Percentiles rank a stretch among this genome's conserved stretches.
Evolutionary conservation across 2,329 filamentous ascomycete species (phyloP).

Genomic region (Furcasterigmium sp.): DNA sequence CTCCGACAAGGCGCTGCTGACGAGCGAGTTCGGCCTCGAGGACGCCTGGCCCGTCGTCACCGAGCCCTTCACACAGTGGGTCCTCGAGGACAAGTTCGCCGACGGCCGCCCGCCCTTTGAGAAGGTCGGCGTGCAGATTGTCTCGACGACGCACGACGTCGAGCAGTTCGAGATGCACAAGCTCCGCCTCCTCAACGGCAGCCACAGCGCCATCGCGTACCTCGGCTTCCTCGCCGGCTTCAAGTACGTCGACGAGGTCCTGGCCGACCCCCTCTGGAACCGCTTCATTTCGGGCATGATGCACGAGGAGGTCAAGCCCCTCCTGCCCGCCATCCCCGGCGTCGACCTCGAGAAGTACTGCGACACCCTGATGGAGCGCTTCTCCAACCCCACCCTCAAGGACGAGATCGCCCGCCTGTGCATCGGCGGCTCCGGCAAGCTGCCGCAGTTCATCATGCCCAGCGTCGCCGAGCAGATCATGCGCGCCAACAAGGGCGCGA

Average conservation of each 20-base stretch:
- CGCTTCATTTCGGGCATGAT: slow-evolving; percentile 49
- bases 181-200: slow-evolving; percentile 48
- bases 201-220: slow-evolving; percentile 47
- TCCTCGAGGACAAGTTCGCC: slow-evolving; percentile 46
- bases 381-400: slow-evolving; percentile 52
- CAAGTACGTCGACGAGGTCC: slow-evolving; percentile 49
- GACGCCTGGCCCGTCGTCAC: slow-evolving; percentile 50
- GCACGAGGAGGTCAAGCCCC: slow-evolving; percentile 48
- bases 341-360: slow-evolving; percentile 48
- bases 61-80: slow-evolving; percentile 52
- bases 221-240: slow-evolving; percentile 45
- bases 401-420: slow-evolving; percentile 47
- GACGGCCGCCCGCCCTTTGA: slow-evolving; percentile 47
- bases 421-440: slow-evolving; percentile 48
- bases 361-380: slow-evolving; percentile 46
- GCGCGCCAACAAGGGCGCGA: not conserved
- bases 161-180: slow-evolving; percentile 53
- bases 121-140: slow-evolving; percentile 47
- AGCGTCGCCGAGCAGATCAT: slow-evolving; percentile 38
- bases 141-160: slow-evolving; percentile 43
- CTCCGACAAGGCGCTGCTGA: slow-evolving; percentile 37
- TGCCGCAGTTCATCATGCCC: slow-evolving; percentile 46
- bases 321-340: slow-evolving; percentile 42
- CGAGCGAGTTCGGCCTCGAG: slow-evolving; percentile 38
- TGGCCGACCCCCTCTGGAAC: slow-evolving; percentile 40